Conservation (phyloP, 257 asterid genomes). For the Plantago elongata region DNA sequence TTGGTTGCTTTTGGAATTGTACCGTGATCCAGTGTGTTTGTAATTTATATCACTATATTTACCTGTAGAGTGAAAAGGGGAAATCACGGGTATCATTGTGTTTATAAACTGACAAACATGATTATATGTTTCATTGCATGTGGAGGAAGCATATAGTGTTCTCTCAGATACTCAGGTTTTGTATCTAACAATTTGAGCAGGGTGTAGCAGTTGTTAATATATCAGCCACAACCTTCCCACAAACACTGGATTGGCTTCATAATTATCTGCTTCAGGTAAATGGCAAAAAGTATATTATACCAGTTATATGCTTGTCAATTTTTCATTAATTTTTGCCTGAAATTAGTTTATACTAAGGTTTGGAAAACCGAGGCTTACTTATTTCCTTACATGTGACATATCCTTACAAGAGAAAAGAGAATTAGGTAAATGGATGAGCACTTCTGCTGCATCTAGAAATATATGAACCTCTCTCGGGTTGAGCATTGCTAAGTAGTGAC, state of each 20-base stretch:
- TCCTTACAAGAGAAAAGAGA: too few relatives aligned
- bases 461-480: not conserved
- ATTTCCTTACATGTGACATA: not conserved
- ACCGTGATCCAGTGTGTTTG: not conserved
- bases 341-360: slow-evolving; percentile 5
- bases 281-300: slow-evolving; percentile 1
- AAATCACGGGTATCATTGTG: not conserved
- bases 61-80: not conserved
- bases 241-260: slow-evolving; percentile 95
- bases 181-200: slow-evolving; percentile 37
- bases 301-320: too few relatives aligned
- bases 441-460: not conserved
- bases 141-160: not conserved
- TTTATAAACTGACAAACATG: slow-evolving; percentile 12
- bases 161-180: slow-evolving; percentile 10
- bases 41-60: not conserved
- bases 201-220: slow-evolving; percentile 75
- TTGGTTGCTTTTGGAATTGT: too few relatives aligned
- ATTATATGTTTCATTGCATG: slow-evolving; percentile 10
- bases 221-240: slow-evolving; percentile 96
- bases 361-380: not conserved
- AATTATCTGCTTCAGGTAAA: slow-evolving; percentile 92
- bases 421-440: too few relatives aligned
- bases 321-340: too few relatives aligned
- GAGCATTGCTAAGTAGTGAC: slow-evolving; percentile 3